A percentile compares a stretch with the other conserved stretches of the same genome.
Evolutionary conservation across 164 flowering plant genomes (phyloP).

Genomic region (Tetrastigma voinierianum): DNA sequence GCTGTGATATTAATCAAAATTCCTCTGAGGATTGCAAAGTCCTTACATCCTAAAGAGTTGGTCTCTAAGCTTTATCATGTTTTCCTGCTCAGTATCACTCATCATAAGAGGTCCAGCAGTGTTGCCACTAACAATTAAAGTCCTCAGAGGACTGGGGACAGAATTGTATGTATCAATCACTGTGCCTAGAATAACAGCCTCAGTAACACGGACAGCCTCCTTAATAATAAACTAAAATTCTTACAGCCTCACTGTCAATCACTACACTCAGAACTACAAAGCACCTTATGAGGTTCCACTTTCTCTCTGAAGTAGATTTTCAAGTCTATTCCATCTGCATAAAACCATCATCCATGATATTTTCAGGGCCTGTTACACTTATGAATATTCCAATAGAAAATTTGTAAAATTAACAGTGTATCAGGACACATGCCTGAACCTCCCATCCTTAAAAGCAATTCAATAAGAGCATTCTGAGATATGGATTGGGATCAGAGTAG

Average conservation of each 20-base stretch:
- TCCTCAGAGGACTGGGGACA: conserved; percentile 46
- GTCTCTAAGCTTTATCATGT: conserved; percentile 73
- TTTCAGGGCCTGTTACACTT: not conserved
- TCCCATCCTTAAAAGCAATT: conserved; percentile 95
- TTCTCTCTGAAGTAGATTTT: conserved; percentile 82
- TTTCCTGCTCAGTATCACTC: conserved; percentile 53
- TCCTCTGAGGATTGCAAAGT: conserved; percentile 66
- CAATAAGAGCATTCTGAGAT: conserved; percentile 95
- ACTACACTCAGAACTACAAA: conserved; percentile 84
- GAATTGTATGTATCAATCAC: conserved; percentile 65
- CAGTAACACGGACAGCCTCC: conserved; percentile 82
- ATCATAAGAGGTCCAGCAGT: conserved; percentile 40
- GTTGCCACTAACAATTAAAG: conserved; percentile 43
- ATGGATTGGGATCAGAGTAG: conserved; percentile 98
- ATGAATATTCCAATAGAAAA: not conserved
- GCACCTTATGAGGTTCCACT: conserved; percentile 94
- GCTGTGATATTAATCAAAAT: conserved; percentile 77
- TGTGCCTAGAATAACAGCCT: conserved; percentile 69
- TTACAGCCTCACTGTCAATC: conserved; percentile 77
- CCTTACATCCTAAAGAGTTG: conserved; percentile 80
- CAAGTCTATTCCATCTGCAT: conserved; percentile 96
- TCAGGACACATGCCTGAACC: conserved; percentile 61
- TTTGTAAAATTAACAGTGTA: not conserved
- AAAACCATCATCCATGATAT: conserved; percentile 7
- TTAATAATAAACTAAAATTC: conserved; percentile 66